Conservation (phyloP, 2,329 filamentous ascomycete genomes). For the Orbilia quercus region DNA sequence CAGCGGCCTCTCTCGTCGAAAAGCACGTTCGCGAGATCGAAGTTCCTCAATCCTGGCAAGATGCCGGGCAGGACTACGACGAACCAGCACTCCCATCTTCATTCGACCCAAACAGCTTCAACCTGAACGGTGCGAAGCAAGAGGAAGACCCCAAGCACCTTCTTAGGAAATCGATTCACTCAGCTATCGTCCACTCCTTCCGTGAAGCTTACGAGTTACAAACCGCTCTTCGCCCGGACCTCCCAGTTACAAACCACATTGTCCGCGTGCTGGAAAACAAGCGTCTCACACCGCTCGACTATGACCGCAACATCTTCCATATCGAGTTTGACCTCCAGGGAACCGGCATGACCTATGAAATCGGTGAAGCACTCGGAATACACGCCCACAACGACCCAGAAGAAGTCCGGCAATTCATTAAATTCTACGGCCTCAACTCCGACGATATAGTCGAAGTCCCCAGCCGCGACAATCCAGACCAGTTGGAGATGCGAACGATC, state of each 20-base stretch:
- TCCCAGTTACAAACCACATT: slow-evolving; percentile 84
- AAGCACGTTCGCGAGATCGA: slow-evolving; percentile 78
- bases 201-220: slow-evolving; percentile 90
- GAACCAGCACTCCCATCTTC: slow-evolving; percentile 69
- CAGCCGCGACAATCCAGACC: slow-evolving; percentile 78
- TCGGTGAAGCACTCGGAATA: slow-evolving; percentile 95
- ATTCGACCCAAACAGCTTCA: slow-evolving; percentile 83
- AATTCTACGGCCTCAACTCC: slow-evolving; percentile 84
- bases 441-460: slow-evolving; percentile 91
- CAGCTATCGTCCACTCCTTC: slow-evolving; percentile 88
- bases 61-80: slow-evolving; percentile 66
- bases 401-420: slow-evolving; percentile 85
- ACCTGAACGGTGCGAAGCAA: slow-evolving; percentile 76
- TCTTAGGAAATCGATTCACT: slow-evolving; percentile 81
- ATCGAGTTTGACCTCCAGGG: slow-evolving; percentile 96
- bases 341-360: slow-evolving; percentile 93
- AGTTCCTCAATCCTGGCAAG: slow-evolving; percentile 82
- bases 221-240: slow-evolving; percentile 81
- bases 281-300: slow-evolving; percentile 84
- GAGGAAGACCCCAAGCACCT: slow-evolving; percentile 75
- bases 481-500: slow-evolving; percentile 87
- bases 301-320: slow-evolving; percentile 99
- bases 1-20: slow-evolving; percentile 70
- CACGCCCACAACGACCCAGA: slow-evolving; percentile 90
- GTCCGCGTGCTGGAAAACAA: slow-evolving; percentile 96